Percentiles rank a stretch among this genome's conserved stretches.
Conservation (phyloP, 495 filamentous ascomycete species). For the Xylaria sp. region DNA sequence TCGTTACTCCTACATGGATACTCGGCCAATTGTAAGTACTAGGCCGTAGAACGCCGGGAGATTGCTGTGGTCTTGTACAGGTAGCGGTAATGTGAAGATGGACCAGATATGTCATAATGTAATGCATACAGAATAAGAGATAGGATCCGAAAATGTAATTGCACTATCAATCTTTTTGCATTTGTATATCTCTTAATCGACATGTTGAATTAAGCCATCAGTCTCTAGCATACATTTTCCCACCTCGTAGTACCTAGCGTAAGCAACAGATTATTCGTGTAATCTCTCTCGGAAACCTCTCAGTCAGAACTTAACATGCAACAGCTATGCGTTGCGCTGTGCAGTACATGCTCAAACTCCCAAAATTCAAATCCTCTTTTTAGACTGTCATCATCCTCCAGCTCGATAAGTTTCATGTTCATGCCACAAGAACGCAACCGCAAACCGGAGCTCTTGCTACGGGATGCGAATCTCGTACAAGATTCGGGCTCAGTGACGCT, state of each 20-base stretch:
- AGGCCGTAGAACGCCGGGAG: neutral
- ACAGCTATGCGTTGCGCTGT: conserved; percentile 26
- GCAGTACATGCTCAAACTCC: conserved; percentile 28
- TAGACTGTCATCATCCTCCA: conserved; percentile 15
- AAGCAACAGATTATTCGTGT: conserved; percentile 27
- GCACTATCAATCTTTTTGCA: neutral
- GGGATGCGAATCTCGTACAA: neutral
- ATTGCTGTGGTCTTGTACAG: conserved; percentile 1
- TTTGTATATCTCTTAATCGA: neutral
- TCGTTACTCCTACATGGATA: neutral
- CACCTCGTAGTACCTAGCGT: conserved; percentile 17
- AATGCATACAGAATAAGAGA: conserved; percentile 5
- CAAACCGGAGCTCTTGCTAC: neutral
- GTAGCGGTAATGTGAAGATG: conserved; percentile 5
- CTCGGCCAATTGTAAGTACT: neutral
- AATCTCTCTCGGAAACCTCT: conserved; percentile 16
- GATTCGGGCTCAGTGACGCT: neutral
- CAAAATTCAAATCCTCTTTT: conserved; percentile 26
- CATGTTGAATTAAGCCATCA: conserved; percentile 11
- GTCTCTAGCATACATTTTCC: conserved; percentile 27
- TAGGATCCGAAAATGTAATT: neutral
- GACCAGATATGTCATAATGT: conserved; percentile 1
- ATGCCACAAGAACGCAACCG: conserved; percentile 8
- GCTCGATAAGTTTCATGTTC: neutral
- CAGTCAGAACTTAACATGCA: conserved; percentile 22